Base-by-base conservation (phyloP, 1,284 basidiomycete species). In the Pseudozyma sp. region DNA sequence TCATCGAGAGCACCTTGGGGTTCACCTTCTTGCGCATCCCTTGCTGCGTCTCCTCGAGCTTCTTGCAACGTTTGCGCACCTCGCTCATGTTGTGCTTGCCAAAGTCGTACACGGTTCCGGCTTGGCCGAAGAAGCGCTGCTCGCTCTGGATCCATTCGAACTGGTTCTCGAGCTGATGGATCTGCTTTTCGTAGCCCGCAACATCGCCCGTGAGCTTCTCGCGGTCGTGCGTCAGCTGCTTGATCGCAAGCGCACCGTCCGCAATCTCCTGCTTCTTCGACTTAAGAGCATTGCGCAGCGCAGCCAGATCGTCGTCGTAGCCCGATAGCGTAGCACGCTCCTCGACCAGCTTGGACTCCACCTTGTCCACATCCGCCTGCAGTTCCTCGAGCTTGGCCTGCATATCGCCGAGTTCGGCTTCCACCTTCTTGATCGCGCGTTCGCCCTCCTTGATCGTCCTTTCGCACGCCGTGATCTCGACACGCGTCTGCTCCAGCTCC, bases 21-120 rank as follows among this genome's bases (percentile, higher is more conserved):
- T 99, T 98, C 76, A 98, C 89, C 85, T 96, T 97, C 87, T 94
- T 94, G 86, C 93, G 94, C 90, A 94, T 91, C 35, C 91, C 90
- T 79, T 91, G 91, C 81, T 94, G 93, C 66, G 91, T 88, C 49
- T 90, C 88, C 78, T 94, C 91, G 17, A 98, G 88, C 81, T 94
- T 92, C 44, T 88, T 87, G 45, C 91, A 92, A 77, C 90, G 90
- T 47, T 89, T 87, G 58, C 89, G 87, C 68, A 93, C 87, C 59
- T 88, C 87, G 7, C 63, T 84, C 49, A 95, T 89, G 81, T 97
- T 90, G 71, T 90, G 87, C n/a, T 87, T 87, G 11, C 84, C 83
- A 84, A 97, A 98, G 83, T 97, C 92, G 85, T 94, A 99, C 16
- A 89, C 89, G 10, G 91, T 90, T 7, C 92, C 92, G 1, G 88